Base-by-base conservation (phyloP, 2,329 filamentous ascomycete genomes). In the Cercospora sp. region DNA sequence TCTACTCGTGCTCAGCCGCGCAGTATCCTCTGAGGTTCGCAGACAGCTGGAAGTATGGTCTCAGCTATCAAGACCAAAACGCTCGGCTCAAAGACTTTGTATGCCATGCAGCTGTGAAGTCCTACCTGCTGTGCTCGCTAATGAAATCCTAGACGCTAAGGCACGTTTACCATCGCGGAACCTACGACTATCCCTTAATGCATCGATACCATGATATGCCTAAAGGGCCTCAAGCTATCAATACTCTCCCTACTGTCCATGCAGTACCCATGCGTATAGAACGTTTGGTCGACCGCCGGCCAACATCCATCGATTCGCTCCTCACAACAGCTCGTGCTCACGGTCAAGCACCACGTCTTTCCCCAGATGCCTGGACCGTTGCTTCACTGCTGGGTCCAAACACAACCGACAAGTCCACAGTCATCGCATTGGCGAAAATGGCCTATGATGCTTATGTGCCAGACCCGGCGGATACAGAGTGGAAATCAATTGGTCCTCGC, bases 111-210 rank as follows among this genome's bases (percentile, higher is more conserved):
- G n/a, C n/a, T n/a, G n/a, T n/a, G n/a, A n/a, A n/a, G n/a, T n/a
- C n/a, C n/a, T n/a, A n/a, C n/a, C n/a, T n/a, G n/a, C n/a, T n/a
- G n/a, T n/a, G n/a, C n/a, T n/a, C n/a, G n/a, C n/a, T n/a, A n/a
- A n/a, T n/a, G n/a, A n/a, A n/a, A n/a, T n/a, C n/a, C n/a, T n/a
- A n/a, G 82, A 89, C 86, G 5, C 87, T 99, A 65, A 90, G 93
- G 74, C 94, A 98, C 80, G 90, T 98, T 75, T 95, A 92, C 81
- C 94, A 97, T 78, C 94, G 97, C 81, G 94, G 94, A 67, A 91
- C 92, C 51, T 87, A 94, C 78, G 83, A 86, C 73, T 88, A 97
- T 73, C 93, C 93, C 3, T 80, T 85, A 3, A 86, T 97, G 13
- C 92, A 97, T 79, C 86, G 90, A 67, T 89, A 88, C 73, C 84